Conservation (phyloP, 2,329 filamentous ascomycete genomes). For the Fulvia fulva region DNA sequence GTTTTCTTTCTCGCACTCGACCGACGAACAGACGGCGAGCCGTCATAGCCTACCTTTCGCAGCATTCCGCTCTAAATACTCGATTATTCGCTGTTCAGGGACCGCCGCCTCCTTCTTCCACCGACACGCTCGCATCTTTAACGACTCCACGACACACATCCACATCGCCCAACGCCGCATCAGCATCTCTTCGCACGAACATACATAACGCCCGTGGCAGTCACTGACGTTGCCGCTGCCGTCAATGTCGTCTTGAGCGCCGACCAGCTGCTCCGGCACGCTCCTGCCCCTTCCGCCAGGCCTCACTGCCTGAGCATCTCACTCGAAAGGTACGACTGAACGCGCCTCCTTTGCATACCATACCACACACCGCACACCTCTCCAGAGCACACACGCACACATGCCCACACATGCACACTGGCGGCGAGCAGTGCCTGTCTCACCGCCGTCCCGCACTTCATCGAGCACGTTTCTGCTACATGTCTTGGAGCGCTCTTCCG, state of each 20-base stretch:
- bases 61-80: background rate
- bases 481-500: constrained; percentile 16
- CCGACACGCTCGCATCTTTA: too few relatives aligned
- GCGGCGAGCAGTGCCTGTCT: background rate
- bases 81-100: background rate
- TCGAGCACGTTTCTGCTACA: constrained; percentile 13
- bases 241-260: constrained; percentile 10
- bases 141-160: background rate
- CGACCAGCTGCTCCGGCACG: constrained; percentile 6
- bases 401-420: background rate
- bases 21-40: background rate
- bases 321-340: constrained; percentile 6
- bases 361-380: background rate
- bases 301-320: background rate
- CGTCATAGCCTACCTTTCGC: background rate
- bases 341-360: background rate
- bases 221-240: constrained; percentile 9
- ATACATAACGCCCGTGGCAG: constrained; percentile 1
- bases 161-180: background rate
- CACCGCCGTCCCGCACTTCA: background rate
- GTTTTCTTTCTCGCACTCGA: background rate
- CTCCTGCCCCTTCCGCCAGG: constrained; percentile 11
- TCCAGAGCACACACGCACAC: too few relatives aligned
- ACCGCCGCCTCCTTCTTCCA: background rate
- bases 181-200: background rate